phyloP scores from a whole-genome alignment of 352 stramenopile genomes.

The Pythium aphanidermatum region DNA sequence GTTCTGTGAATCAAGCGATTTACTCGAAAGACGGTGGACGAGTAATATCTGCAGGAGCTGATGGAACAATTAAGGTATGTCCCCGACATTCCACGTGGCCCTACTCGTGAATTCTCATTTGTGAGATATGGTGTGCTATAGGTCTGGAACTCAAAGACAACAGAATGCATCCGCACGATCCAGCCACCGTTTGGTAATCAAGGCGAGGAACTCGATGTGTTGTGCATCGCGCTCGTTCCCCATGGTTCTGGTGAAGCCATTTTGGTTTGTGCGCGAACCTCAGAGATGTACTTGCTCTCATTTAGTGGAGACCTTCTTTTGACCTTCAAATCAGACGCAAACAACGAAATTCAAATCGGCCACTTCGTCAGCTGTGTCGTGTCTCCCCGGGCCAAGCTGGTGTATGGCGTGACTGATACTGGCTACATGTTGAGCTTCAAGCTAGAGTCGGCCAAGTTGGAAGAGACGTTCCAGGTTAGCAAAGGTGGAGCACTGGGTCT shows the following conservation, averaged over 20 bases:
- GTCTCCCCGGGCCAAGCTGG: constrained; percentile 75
- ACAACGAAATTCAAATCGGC: constrained; percentile 52
- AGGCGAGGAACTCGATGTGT: constrained; percentile 70
- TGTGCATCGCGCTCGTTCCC: constrained; percentile 62
- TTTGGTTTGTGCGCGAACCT: constrained; percentile 82
- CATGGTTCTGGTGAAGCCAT: constrained; percentile 52
- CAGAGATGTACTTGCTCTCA: constrained; percentile 74
- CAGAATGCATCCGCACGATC: constrained; percentile 76
- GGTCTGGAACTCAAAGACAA: constrained; percentile 85
- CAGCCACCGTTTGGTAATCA: constrained; percentile 39
- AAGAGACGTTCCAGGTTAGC: constrained; percentile 76
- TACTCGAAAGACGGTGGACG: constrained; percentile 63
- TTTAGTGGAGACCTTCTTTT: constrained; percentile 53
- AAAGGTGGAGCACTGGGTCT: constrained; percentile 78
- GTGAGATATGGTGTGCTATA: constrained; percentile 1
- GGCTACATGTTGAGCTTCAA: constrained; percentile 75
- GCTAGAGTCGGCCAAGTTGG: constrained; percentile 43
- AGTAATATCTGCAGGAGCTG: constrained; percentile 85
- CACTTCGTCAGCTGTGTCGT: constrained; percentile 86
- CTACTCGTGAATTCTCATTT: neutral
- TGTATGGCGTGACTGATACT: constrained; percentile 86
- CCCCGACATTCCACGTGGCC: no score
- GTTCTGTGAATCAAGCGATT: constrained; percentile 89
- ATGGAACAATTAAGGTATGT: constrained; percentile 86
- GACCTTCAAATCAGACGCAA: constrained; percentile 60